Evolutionary conservation across 2,329 filamentous ascomycete genomes (phyloP), one percentile per base, ranked within the genome.

Genomic region (Ophiosphaerella narmari): DNA sequence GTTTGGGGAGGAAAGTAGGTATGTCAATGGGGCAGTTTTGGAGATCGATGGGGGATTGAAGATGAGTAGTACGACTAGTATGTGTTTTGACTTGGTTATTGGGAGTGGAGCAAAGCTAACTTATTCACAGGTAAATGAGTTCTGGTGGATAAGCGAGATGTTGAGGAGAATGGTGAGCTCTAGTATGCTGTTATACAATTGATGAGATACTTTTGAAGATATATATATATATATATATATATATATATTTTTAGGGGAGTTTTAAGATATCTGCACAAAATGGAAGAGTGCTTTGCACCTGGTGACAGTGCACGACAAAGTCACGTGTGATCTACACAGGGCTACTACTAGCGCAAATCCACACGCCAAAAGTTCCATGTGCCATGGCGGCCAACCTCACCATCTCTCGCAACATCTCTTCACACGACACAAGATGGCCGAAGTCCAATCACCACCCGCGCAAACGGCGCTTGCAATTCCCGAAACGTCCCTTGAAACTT

Each of bases 21-120:
- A 80, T 68, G 72, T 80, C 47, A 80, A 76, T 60, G 78, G 78
- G 12, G 72, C 69, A 56, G 74, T 80, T 14, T 65, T 80, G 39
- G 77, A 80, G 59, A 70, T 80, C 41, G 77, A 79, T 64, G 81
- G 80, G 4, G 74, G 70, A 26, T 47, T 70, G n/a, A 67, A 61
- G 55, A 66, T 63, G 62, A 64, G 52, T 48, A 65, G 60, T 55
- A 66, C 62, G 29, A 63, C 56, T 14, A 60, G 57, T 44, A 61
- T 21, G 33, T 7, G 33, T 7, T 14, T 35, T 18, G 33, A 18
- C 33, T 16, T 18, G 33, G 13, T 36, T 36, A 2, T 5, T 36
- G 34, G 8, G 4, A 16, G 34, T 18, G 13, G 34, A n/a, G n/a
- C 11, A 36, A 36, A 36, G 34, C 34, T 36, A 11, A 29, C 11